phyloP scores from a whole-genome alignment of 1,139 yeast genomes.

The Meyerozyma guilliermondii region DNA sequence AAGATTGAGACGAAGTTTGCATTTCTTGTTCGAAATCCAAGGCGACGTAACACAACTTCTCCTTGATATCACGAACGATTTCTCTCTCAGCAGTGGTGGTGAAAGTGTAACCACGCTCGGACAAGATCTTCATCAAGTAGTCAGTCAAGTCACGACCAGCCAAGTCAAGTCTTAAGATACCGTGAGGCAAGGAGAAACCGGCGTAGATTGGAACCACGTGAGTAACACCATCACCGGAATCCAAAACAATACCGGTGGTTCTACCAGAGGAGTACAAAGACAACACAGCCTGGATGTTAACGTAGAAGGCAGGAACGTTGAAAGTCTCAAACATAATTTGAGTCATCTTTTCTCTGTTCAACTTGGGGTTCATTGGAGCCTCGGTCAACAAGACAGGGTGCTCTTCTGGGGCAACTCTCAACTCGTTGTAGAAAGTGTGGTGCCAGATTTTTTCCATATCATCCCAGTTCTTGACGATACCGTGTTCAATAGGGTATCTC shows the following conservation, averaged over 20 bases:
- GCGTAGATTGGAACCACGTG: conserved; percentile 99
- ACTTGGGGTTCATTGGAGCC: conserved; percentile 99
- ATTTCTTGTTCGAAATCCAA: conserved; percentile 96
- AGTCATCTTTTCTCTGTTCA: conserved; percentile 99
- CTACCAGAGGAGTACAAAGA: conserved; percentile 99
- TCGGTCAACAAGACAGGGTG: conserved; percentile 97
- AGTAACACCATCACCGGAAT: conserved; percentile 99
- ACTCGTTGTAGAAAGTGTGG: conserved; percentile 95
- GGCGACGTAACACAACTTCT: conserved; percentile 97
- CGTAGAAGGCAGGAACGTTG: conserved; percentile 99
- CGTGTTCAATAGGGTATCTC: conserved; percentile 99
- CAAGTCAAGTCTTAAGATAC: conserved; percentile 96
- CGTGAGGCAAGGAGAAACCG: conserved; percentile 99
- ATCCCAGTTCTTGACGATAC: conserved; percentile 99
- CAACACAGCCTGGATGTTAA: conserved; percentile 96
- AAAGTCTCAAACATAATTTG: conserved; percentile 98
- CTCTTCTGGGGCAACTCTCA: conserved; percentile 98
- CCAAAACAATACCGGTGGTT: conserved; percentile 99
- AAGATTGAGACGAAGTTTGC: conserved; percentile 98
- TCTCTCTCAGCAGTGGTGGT: conserved; percentile 99
- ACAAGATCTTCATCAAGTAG: conserved; percentile 95
- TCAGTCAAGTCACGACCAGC: conserved; percentile 99
- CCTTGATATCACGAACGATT: conserved; percentile 99
- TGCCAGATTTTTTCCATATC: conserved; percentile 99
- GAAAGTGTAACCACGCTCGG: conserved; percentile 99